phyloP scores from a whole-genome alignment of 257 asterid species.

The Scutellaria barbata region DNA sequence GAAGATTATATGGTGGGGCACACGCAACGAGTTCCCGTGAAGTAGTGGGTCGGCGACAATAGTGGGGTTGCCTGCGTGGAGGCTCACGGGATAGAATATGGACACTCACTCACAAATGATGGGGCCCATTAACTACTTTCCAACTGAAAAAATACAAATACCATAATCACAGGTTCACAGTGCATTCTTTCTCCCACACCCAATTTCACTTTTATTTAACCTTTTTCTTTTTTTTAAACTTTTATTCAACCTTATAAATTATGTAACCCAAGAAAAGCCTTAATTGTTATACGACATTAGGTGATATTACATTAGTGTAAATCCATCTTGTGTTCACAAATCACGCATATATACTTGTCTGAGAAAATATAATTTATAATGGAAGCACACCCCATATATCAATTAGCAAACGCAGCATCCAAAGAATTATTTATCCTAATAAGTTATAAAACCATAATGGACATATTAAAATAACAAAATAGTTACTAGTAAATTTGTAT shows the following conservation, averaged over 20 bases:
- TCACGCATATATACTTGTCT: too few relatives aligned
- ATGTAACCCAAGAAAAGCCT: too few relatives aligned
- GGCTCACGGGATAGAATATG: slow-evolving; percentile 56
- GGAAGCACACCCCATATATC: too few relatives aligned
- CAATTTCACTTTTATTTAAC: not conserved
- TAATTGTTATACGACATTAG: too few relatives aligned
- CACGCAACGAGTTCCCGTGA: slow-evolving; percentile 46
- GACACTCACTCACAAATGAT: not conserved
- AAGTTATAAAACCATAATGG: not conserved
- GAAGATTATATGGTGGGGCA: slow-evolving; percentile 37
- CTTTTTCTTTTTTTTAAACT: too few relatives aligned
- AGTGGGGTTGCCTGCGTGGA: slow-evolving; percentile 43
- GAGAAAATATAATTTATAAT: too few relatives aligned
- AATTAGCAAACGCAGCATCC: too few relatives aligned
- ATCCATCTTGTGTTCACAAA: too few relatives aligned
- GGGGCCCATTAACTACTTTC: slow-evolving; percentile 46
- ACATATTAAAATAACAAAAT: not conserved
- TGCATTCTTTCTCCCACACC: not conserved
- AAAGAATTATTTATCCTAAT: not conserved
- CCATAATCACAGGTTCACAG: slow-evolving; percentile 39
- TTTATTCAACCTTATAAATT: too few relatives aligned
- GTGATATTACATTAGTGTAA: too few relatives aligned
- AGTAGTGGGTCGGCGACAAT: slow-evolving; percentile 68
- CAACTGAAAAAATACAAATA: slow-evolving; percentile 39
- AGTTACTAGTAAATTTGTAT: slow-evolving; percentile 29